phyloP scores from a whole-genome alignment of 83 land plant species.

The Larix sibirica region DNA sequence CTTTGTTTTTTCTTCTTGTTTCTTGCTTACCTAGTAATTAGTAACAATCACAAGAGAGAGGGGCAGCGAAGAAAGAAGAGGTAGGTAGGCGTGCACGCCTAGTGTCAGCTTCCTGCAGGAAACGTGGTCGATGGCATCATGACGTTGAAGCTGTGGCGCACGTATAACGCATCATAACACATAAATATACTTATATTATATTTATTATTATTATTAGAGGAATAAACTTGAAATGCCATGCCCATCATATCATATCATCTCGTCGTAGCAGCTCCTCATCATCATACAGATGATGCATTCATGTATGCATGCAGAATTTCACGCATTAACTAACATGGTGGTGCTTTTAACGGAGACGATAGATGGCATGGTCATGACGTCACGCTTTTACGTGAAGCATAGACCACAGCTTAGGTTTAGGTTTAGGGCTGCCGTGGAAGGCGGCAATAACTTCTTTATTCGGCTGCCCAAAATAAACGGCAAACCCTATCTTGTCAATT shows the following conservation, averaged over 20 bases:
- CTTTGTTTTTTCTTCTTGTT: too few relatives aligned
- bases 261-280: not conserved
- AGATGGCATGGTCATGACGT: conserved; percentile 3
- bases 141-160: conserved; percentile 14
- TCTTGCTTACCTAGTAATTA: too few relatives aligned
- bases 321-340: not conserved
- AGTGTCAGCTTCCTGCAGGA: conserved; percentile 9
- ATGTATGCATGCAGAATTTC: not conserved
- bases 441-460: too few relatives aligned
- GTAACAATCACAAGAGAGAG: too few relatives aligned
- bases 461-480: too few relatives aligned
- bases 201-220: not conserved
- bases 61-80: not conserved
- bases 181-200: not conserved
- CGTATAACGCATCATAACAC: conserved; percentile 15
- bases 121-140: conserved; percentile 19
- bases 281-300: not conserved
- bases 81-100: conserved; percentile 15
- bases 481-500: not conserved
- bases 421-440: too few relatives aligned
- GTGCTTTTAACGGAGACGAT: not conserved
- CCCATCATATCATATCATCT: not conserved
- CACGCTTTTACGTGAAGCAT: not conserved
- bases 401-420: too few relatives aligned
- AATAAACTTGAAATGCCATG: not conserved